phyloP scores from a whole-genome alignment of 23 red algal species.

The Chondrus crispus region DNA sequence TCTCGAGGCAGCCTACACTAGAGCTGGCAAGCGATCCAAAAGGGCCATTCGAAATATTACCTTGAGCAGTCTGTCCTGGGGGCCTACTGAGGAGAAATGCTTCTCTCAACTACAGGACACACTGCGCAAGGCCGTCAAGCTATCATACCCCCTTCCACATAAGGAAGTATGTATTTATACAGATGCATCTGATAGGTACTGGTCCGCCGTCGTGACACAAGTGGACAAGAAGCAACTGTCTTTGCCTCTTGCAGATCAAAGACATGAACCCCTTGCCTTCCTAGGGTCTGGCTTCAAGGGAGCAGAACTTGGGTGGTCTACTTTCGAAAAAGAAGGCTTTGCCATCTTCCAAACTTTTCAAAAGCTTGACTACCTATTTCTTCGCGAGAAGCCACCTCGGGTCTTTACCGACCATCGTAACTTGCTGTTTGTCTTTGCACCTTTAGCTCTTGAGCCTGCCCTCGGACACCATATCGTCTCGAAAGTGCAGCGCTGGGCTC shows the following conservation, averaged over 20 bases:
- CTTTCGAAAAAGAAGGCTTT: not conserved
- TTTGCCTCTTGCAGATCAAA: not conserved
- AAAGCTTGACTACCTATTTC: not conserved
- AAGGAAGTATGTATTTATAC: not conserved
- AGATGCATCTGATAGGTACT: not conserved
- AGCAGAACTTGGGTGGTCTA: not conserved
- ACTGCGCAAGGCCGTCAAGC: not conserved
- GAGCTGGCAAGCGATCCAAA: not conserved
- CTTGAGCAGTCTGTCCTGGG: not conserved
- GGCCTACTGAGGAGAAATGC: not conserved
- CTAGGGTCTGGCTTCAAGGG: not conserved
- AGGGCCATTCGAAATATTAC: not conserved
- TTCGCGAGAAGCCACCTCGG: not conserved
- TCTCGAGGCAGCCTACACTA: not conserved
- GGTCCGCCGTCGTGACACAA: not conserved
- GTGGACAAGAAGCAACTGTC: not conserved
- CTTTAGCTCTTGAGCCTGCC: not conserved
- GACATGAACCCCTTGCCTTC: not conserved
- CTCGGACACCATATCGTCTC: not conserved
- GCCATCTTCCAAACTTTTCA: constrained; percentile 8
- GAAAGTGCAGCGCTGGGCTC: not conserved
- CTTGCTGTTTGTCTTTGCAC: constrained; percentile 5
- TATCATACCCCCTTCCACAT: not conserved
- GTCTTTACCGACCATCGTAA: constrained; percentile 26
- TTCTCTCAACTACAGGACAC: not conserved